Evolutionary conservation across 805 yeast genomes (phyloP).

Genomic region (Yamadazyma endophytica): DNA sequence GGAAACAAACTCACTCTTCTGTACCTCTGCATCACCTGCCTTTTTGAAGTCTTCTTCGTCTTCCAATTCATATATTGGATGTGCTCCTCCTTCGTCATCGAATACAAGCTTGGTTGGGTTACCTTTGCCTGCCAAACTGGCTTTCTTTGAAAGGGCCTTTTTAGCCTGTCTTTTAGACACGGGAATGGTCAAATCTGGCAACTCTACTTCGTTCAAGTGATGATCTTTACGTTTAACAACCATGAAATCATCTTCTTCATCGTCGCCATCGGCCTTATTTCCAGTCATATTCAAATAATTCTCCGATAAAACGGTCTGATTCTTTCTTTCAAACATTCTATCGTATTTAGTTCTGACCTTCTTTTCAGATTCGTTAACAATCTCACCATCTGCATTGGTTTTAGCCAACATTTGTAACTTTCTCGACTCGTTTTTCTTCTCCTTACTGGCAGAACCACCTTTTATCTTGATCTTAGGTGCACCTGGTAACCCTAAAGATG

Average conservation of each 20-base stretch:
- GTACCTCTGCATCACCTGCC: constrained; percentile 65
- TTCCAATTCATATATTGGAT: constrained; percentile 85
- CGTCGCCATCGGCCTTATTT: constrained; percentile 23
- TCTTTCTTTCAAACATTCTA: constrained; percentile 91
- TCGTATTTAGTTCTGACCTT: constrained; percentile 84
- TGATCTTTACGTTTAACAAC: constrained; percentile 76
- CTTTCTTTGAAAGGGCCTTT: constrained; percentile 83
- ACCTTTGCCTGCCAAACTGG: constrained; percentile 55
- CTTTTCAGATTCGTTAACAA: constrained; percentile 28
- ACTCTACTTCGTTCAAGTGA: constrained; percentile 56
- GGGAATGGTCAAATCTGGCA: constrained; percentile 58
- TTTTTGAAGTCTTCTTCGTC: constrained; percentile 82
- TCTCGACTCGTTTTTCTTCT: constrained; percentile 77
- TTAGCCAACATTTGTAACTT: constrained; percentile 55
- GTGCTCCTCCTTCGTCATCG: constrained; percentile 94
- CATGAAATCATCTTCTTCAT: constrained; percentile 70
- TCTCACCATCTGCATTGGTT: constrained; percentile 55
- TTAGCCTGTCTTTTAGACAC: constrained; percentile 82
- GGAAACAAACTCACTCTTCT: constrained; percentile 61
- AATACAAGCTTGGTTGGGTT: constrained; percentile 76
- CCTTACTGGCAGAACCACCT: constrained; percentile 54
- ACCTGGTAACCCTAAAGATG: constrained; percentile 89
- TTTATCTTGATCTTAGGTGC: constrained; percentile 86
- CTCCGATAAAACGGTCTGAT: constrained; percentile 87
- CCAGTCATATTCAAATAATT: constrained; percentile 77